phyloP scores from a whole-genome alignment of 805 yeast genomes.

The Clavispora asparagi region DNA sequence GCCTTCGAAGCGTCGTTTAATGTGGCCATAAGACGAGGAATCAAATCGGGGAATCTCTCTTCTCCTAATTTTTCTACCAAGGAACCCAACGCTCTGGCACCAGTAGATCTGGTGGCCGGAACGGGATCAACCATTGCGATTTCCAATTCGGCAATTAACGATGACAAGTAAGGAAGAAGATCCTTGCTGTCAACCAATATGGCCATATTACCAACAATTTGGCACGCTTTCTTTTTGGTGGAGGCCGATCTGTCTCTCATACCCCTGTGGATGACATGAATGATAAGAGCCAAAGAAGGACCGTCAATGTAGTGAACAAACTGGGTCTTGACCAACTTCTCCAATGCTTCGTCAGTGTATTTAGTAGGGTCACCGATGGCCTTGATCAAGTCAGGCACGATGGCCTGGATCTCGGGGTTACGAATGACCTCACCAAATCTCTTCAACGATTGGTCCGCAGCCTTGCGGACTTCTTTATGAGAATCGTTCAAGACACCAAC shows the following conservation, averaged over 20 bases:
- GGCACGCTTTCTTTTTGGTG: conserved; percentile 90
- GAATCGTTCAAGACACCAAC: conserved; percentile 92
- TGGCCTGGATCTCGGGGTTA: conserved; percentile 91
- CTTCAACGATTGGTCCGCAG: conserved; percentile 85
- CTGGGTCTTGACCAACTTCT: conserved; percentile 80
- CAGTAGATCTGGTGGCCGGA: conserved; percentile 94
- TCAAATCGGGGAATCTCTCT: conserved; percentile 87
- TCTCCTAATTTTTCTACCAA: conserved; percentile 95
- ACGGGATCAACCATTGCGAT: conserved; percentile 98
- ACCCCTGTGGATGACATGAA: conserved; percentile 94
- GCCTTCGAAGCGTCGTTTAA: conserved; percentile 71
- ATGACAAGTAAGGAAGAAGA: conserved; percentile 74
- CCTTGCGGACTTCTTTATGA: conserved; percentile 93
- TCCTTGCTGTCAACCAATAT: conserved; percentile 88
- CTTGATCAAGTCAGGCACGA: conserved; percentile 79
- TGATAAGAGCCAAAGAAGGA: conserved; percentile 91
- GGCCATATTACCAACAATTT: conserved; percentile 98
- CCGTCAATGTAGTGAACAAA: conserved; percentile 98
- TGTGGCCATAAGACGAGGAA: conserved; percentile 71
- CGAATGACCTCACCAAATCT: conserved; percentile 95
- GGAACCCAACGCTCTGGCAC: conserved; percentile 95
- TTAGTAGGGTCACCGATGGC: conserved; percentile 97
- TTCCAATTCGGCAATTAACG: conserved; percentile 77
- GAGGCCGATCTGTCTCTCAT: conserved; percentile 91
- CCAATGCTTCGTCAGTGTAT: conserved; percentile 82